phyloP scores from a whole-genome alignment of 73 alveolate genomes.

The Effrenium voratum region DNA sequence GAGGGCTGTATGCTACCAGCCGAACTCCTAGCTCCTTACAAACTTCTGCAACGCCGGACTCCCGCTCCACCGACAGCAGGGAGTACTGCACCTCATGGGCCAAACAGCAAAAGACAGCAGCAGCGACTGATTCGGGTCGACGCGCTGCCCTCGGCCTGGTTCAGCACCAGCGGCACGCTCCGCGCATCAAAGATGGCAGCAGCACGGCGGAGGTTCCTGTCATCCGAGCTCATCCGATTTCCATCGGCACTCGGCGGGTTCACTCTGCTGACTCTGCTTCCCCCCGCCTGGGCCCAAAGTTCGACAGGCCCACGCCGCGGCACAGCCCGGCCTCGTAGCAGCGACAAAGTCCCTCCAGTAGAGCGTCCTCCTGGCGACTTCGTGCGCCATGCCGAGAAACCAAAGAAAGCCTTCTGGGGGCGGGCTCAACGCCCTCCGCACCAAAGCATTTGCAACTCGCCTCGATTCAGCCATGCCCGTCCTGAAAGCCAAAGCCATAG shows the following conservation, averaged over 20 bases:
- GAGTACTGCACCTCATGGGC: conserved; percentile 67
- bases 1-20: conserved; percentile 84
- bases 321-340: conserved; percentile 74
- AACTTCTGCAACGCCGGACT: conserved; percentile 80
- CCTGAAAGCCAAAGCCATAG: conserved; percentile 80
- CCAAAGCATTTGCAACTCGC: not conserved
- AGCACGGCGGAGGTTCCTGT: conserved; percentile 66
- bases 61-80: conserved; percentile 69
- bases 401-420: not conserved
- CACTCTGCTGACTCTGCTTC: not conserved
- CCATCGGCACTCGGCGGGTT: not conserved
- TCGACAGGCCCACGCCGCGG: conserved; percentile 75
- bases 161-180: conserved; percentile 61
- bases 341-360: conserved; percentile 58
- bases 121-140: too few species aligned
- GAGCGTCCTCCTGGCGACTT: conserved; percentile 14
- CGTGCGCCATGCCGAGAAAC: not conserved
- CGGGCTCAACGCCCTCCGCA: not conserved
- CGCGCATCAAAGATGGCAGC: conserved; percentile 91
- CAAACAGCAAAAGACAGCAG: not conserved
- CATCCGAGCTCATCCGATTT: not conserved
- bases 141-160: not conserved
- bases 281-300: conserved; percentile 76
- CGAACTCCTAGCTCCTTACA: conserved; percentile 68
- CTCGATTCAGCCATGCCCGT: not conserved